Base-by-base conservation (phyloP, 768 basidiomycete species). In the Fomitopsis serialis region DNA sequence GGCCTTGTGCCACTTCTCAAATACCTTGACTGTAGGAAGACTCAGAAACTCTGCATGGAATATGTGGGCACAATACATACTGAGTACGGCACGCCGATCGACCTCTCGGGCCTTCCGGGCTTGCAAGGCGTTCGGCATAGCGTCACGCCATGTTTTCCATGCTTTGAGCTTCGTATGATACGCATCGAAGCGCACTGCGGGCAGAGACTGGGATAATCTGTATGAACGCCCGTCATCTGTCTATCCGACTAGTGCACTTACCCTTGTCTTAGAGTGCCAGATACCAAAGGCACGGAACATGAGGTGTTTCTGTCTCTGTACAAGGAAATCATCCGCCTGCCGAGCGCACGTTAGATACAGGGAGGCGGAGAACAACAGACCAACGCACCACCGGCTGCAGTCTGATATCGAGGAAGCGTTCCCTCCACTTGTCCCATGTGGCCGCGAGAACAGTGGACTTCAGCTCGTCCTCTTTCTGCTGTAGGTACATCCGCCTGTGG, bases 341-440 rank as follows among this genome's bases (percentile, higher is more conserved):
- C 36, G 44, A 40, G 44, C 32, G 22, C 45, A 12, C 21, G 15
- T 36, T 6, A 22, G 17, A n/a, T 21, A 23, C 10, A 8, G 22
- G 19, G 23, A n/a, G 34, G 27, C 45, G 17, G 37, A n/a, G 45
- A 25, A 15, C 24, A 1, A 19, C 34, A 42, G 44, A 19, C 21
- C 50, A 27, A 62, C 80, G 63, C 53, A 89, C 89, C 62, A 86
- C 67, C 13, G 86, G 85, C 24, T 78, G 79, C 46, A 93, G 70
- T 55, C 74, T 75, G 56, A 81, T 81, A 48, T 85, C 80, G 57
- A 74, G 77, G 65, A 82, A 90, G 25, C 76, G 80, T 51, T 86
- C 89, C 62, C 83, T 73, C 92, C 92, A 94, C 61, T 74, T 84
- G 51, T 90, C 87, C 89, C 89, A 92, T 15, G 78, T 79, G 27